Conservation (phyloP, 2,329 filamentous ascomycete species). For the Pyrenophora seminiperda region DNA sequence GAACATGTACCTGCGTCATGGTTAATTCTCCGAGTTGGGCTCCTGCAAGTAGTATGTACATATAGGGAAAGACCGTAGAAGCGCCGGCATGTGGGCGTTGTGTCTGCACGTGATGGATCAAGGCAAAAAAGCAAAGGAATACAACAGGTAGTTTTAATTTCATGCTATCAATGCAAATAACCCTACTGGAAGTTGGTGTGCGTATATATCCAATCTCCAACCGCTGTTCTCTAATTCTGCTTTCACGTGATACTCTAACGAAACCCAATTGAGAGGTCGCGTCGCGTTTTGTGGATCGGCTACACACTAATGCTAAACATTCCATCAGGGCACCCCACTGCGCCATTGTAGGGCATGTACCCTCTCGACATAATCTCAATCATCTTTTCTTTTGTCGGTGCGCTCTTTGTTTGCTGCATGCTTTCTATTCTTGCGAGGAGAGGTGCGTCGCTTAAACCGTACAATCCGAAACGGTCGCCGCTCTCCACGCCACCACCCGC, state of each 20-base stretch:
- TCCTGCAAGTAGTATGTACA: conserved; percentile 8
- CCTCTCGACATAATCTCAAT: conserved; percentile 27
- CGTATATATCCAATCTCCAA: too few relatives aligned
- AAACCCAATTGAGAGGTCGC: conserved; percentile 20
- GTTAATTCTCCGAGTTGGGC: background rate
- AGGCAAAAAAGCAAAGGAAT: too few relatives aligned
- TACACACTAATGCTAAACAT: conserved; percentile 13
- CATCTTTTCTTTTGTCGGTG: conserved; percentile 33
- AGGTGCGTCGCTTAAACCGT: conserved; percentile 45
- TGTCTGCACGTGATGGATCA: conserved; percentile 9
- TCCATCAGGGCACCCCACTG: conserved; percentile 19
- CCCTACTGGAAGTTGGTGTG: too few relatives aligned
- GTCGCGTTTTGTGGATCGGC: conserved; percentile 24
- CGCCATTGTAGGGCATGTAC: conserved; percentile 25
- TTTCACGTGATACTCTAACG: conserved; percentile 2
- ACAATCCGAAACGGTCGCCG: conserved; percentile 27
- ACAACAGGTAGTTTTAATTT: too few relatives aligned
- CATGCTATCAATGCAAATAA: too few relatives aligned
- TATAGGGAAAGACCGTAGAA: conserved; percentile 6
- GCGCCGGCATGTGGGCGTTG: background rate
- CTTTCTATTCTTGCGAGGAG: conserved; percentile 36
- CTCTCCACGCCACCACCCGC: conserved; percentile 22
- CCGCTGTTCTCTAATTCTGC: too few relatives aligned
- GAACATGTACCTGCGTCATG: conserved; percentile 7
- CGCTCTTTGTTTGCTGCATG: conserved; percentile 46